Evolutionary conservation across 2,329 filamentous ascomycete genomes (phyloP), one percentile per base, ranked within the genome.

Genomic region (Meredithiella fracta): DNA sequence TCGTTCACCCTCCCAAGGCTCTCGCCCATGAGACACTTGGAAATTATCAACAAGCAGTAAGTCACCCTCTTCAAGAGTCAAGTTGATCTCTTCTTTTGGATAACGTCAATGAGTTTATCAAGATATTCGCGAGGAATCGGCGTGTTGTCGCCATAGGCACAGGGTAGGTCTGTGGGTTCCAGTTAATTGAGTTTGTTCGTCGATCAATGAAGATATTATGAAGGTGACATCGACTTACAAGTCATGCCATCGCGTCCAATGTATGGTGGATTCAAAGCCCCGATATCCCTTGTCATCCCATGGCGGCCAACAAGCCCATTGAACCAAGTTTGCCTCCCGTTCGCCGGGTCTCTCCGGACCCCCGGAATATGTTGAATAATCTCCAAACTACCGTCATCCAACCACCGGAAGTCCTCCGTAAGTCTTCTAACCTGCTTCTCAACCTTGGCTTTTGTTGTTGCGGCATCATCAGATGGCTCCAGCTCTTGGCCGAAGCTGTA

Each of bases 401-500:
- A 26, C 60, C 60, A 61, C 11, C 44, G 47, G 34, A 58, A 61
- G 9, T 60, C 59, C 15, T 54, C 17, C 20, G 60, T 61, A 26
- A 61, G 22, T 37, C 57, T 51, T 0, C 53, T 55, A 17, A 61
- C 59, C 47, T 61, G 60, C 51, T 55, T 58, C 51, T 61, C 60
- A 1, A 58, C 57, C 42, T 61, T 60, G 3, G 51, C 20, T 20
- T 42, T 51, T 8, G 6, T 57, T 1, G 57, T 59, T 25, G 20
- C 49, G 3, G 58, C 57, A 25, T 60, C 55, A 8, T 61, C 59
- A 1, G 23, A 26, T 3, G 25, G 9, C 56, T 64, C 15, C 59
- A 65, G 51, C 58, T 67, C 2, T 58, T 67, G 3, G 59, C 64
- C 8, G 63, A 67, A 55, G 61, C 65, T 9, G 63, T 64, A 0